Evolutionary conservation across 768 basidiomycete genomes (phyloP).

Genomic region (Tephrocybe sp.): DNA sequence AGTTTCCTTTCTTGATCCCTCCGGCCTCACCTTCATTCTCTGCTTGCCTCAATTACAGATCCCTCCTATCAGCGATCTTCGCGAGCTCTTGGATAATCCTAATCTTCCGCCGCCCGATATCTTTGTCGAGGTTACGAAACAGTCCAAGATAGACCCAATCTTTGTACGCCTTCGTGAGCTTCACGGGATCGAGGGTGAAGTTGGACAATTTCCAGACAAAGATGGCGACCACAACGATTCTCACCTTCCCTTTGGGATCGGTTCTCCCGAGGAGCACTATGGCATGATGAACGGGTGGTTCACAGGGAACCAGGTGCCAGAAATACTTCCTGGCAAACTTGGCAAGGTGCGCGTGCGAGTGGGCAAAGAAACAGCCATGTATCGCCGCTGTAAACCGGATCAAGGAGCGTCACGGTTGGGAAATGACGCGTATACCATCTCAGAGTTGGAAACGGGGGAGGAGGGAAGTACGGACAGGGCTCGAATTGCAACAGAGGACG

Average conservation of each 20-base stretch:
- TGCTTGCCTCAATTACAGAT: constrained; percentile 17
- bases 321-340: not conserved
- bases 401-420: not conserved
- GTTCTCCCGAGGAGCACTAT: not conserved
- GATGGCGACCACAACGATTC: not conserved
- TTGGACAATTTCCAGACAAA: not conserved
- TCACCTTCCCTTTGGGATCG: constrained; percentile 1
- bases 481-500: not conserved
- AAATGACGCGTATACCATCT: not conserved
- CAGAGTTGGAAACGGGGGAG: not conserved
- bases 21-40: constrained; percentile 1
- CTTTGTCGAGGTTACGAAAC: not conserved
- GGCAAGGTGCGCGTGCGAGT: not conserved
- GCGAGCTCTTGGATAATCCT: constrained; percentile 12
- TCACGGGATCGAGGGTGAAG: constrained; percentile 28
- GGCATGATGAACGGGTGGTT: constrained; percentile 17
- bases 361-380: not conserved
- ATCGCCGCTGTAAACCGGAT: not conserved
- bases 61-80: constrained; percentile 17
- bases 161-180: constrained; percentile 62
- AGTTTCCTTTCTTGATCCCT: constrained; percentile 20
- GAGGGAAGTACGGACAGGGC: not conserved
- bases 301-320: not conserved
- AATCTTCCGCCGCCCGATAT: constrained; percentile 25
- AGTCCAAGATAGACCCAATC: not conserved